Evolutionary conservation across 768 basidiomycete genomes (phyloP).

Genomic region (Termitomyces sp.): DNA sequence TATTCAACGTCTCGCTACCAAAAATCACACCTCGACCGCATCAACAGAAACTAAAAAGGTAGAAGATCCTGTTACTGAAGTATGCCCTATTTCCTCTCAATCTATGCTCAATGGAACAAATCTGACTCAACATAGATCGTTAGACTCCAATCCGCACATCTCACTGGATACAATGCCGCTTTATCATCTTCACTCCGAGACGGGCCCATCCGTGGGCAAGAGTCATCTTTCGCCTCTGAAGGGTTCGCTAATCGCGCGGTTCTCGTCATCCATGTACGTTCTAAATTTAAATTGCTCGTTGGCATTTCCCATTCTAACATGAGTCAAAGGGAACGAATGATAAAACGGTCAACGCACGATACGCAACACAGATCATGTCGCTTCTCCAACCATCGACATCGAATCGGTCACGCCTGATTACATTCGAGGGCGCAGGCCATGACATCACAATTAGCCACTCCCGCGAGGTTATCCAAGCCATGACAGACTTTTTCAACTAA

Average conservation of each 20-base stretch:
- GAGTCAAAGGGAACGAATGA: constrained; percentile 50
- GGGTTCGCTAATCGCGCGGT: constrained; percentile 44
- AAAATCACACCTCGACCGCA: constrained; percentile 15
- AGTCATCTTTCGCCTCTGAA: constrained; percentile 43
- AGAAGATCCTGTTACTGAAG: constrained; percentile 39
- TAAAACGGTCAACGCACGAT: constrained; percentile 47
- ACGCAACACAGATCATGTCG: constrained; percentile 39
- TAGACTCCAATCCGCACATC: constrained; percentile 71
- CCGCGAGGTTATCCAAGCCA: constrained; percentile 24
- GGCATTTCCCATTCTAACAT: constrained; percentile 4
- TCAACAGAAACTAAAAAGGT: constrained; percentile 10
- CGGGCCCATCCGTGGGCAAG: constrained; percentile 64
- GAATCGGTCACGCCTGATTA: constrained; percentile 35
- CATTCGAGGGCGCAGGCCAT: constrained; percentile 47
- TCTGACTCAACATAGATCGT: constrained; percentile 42
- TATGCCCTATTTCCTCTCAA: constrained; percentile 7
- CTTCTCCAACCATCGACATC: constrained; percentile 33
- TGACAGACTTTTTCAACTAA: constrained; percentile 26
- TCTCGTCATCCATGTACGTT: constrained; percentile 58
- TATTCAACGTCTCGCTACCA: constrained; percentile 42
- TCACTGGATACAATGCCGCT: constrained; percentile 69
- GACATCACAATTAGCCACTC: constrained; percentile 43
- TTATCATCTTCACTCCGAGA: constrained; percentile 72
- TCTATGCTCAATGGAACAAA: neutral
- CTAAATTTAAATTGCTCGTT: neutral